A percentile compares a stretch with the other conserved stretches of the same genome.
Evolutionary conservation across 176 grass and related monocot genomes (phyloP).

Genomic region (Aegilops longissima): DNA sequence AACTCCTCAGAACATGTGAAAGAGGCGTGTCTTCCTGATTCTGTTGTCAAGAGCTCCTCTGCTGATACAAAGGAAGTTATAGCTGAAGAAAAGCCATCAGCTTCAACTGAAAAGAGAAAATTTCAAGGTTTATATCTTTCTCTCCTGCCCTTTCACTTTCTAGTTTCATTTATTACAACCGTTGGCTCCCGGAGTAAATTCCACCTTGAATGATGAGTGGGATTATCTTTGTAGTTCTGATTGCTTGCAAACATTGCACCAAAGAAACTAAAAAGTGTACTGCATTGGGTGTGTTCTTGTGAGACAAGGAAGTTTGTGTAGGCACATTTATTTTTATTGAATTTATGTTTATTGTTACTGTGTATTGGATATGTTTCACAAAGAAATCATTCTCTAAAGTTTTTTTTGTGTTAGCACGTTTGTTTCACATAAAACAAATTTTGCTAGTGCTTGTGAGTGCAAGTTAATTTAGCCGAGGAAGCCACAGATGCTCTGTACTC

Average conservation of each 20-base stretch:
- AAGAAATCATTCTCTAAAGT: conserved; percentile 6
- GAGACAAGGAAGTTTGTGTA: not conserved
- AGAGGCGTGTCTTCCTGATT: conserved; percentile 43
- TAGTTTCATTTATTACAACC: not conserved
- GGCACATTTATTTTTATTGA: not conserved
- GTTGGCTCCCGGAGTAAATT: not conserved
- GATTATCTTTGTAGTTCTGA: conserved; percentile 15
- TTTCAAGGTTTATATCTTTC: conserved; percentile 68
- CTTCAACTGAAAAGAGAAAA: conserved; percentile 84
- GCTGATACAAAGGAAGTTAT: conserved; percentile 51
- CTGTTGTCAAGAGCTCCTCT: conserved; percentile 34
- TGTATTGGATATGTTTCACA: not conserved
- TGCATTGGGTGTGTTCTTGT: not conserved
- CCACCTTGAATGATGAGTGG: not conserved
- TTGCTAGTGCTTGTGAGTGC: not conserved
- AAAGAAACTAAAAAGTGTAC: not conserved
- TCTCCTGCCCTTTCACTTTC: not conserved
- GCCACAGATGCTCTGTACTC: not conserved
- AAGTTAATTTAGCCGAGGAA: not conserved
- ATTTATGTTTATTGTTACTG: not conserved
- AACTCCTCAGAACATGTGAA: conserved; percentile 55
- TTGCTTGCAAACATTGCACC: not conserved
- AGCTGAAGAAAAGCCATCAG: conserved; percentile 54
- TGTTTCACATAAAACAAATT: not conserved
- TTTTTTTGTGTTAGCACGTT: not conserved